Base-by-base conservation (phyloP, 441 rosid species). In the Eruca vesicaria region DNA sequence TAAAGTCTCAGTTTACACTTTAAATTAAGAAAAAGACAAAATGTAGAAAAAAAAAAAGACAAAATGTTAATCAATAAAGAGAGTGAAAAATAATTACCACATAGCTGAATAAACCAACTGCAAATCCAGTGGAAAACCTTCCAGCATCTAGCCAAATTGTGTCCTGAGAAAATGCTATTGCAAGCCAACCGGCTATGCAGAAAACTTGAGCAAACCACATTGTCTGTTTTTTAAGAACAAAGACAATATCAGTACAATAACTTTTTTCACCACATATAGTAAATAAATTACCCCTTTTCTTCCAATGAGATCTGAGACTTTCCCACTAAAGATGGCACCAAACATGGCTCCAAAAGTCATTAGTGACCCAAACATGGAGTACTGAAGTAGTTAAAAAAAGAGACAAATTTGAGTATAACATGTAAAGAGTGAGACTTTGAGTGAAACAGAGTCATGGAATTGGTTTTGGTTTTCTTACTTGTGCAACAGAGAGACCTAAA, bases 301-400 rank as follows among this genome's bases (percentile, higher is more conserved):
- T 68, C 97, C 98, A 5, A 89, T 29, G 23, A 81, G 64, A 78
- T 87, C 95, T 4, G 91, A 83, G 12, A 84, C 66, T 68, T 66
- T 89, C 55, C 98, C 98, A 36, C 88, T 83, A 9, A 83, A 35
- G 9, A 87, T n/a, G n/a, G 95, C 92, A 14, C 93, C 95, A 7
- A 87, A 20, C 84, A 89, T 72, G 48, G 85, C 97, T 77, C 97
- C 97, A 9, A 88, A 38, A 1, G 94, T 89, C 81, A 90, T 20
- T 7, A 86, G 59, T 28, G 97, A 92, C 2, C 97, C 97, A 63
- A 94, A 94, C 65, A 88, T 58, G 6, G 98, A 90, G 72, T 85
- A 94, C 98, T 94, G 86, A 75, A 73, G 31, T 5, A 21, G 28
- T 58, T 18, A 4, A n/a, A 16, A 36, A 62, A 36, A 57, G 3